Evolutionary conservation across 2,329 filamentous ascomycete species (phyloP).

Genomic region (Aspergillus niger): DNA sequence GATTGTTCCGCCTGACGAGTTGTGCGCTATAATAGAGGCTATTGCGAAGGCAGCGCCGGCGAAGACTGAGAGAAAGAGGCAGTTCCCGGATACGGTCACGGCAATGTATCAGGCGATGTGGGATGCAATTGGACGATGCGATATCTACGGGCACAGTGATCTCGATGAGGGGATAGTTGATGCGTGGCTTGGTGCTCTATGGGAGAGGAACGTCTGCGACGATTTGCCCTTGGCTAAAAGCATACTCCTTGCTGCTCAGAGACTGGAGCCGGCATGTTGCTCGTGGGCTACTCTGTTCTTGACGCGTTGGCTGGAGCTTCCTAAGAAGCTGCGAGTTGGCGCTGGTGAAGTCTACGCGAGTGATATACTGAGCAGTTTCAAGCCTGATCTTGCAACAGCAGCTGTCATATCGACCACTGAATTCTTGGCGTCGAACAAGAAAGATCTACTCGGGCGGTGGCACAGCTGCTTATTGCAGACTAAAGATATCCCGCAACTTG

Average conservation of each 20-base stretch:
- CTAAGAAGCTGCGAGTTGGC: conserved; percentile 8
- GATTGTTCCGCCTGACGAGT: conserved; percentile 35
- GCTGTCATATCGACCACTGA: conserved; percentile 39
- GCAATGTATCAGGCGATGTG: conserved; percentile 36
- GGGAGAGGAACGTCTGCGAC: conserved; percentile 14
- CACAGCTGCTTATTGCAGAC: conserved; percentile 28
- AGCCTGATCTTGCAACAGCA: conserved; percentile 27
- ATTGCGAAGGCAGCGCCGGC: conserved; percentile 25
- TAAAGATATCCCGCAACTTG: conserved; percentile 23
- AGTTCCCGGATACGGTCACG: conserved; percentile 9
- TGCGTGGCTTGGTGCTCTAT: conserved; percentile 35
- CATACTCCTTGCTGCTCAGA: conserved; percentile 34
- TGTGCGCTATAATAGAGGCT: conserved; percentile 34
- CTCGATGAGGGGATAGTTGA: conserved; percentile 33
- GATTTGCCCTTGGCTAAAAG: conserved; percentile 31
- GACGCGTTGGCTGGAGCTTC: conserved; percentile 27
- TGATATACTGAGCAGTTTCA: conserved; percentile 26
- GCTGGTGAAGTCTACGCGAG: conserved; percentile 18
- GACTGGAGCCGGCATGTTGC: conserved; percentile 10
- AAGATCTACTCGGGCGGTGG: conserved; percentile 34
- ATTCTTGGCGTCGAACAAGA: conserved; percentile 25
- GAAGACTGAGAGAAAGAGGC: not conserved
- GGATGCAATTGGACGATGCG: conserved; percentile 40
- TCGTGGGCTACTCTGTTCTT: conserved; percentile 33
- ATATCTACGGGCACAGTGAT: conserved; percentile 37